Conservation (phyloP, 176 grass and related monocot genomes). For the Tillandsia leiboldiana region DNA sequence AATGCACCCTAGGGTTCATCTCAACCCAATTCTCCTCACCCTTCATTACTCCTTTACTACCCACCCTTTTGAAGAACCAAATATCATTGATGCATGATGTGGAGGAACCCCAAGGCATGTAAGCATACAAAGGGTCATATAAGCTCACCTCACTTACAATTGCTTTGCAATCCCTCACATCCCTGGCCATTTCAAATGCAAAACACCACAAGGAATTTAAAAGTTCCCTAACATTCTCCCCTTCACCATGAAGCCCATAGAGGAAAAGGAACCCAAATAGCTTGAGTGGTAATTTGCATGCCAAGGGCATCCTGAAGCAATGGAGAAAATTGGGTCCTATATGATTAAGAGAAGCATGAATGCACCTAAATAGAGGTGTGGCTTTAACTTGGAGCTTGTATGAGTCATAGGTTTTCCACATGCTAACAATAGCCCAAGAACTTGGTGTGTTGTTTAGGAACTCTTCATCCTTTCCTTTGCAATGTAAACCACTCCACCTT, state of each 20-base stretch:
- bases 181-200: neutral
- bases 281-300: neutral
- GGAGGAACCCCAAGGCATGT: neutral
- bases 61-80: neutral
- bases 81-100: slow-evolving; percentile 6
- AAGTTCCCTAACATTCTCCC: slow-evolving; percentile 1
- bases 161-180: slow-evolving; percentile 1
- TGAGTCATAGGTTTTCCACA: slow-evolving; percentile 14
- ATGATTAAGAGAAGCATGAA: neutral
- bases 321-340: neutral
- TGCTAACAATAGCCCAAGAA: slow-evolving; percentile 16
- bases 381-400: slow-evolving; percentile 9
- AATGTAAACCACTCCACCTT: neutral
- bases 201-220: slow-evolving; percentile 5
- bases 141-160: slow-evolving; percentile 1
- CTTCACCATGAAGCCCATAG: slow-evolving; percentile 10
- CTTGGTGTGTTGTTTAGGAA: slow-evolving; percentile 1
- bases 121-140: neutral
- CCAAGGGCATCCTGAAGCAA: neutral
- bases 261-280: slow-evolving; percentile 5
- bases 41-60: neutral
- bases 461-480: neutral
- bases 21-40: neutral
- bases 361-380: neutral
- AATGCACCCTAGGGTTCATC: neutral